phyloP scores from a whole-genome alignment of 73 alveolate species.

The Paramecium pentaurelia region DNA sequence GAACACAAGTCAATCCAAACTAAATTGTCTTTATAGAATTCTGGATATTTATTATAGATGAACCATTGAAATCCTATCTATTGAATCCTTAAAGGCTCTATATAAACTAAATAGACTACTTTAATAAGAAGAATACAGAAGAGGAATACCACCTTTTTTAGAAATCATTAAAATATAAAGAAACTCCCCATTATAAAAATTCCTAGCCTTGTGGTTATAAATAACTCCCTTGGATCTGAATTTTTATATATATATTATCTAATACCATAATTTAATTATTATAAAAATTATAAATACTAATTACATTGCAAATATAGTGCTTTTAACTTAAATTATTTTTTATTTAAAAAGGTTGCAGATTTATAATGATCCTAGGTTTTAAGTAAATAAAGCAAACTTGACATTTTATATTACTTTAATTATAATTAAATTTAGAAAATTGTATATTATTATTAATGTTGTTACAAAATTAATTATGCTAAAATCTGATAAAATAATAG shows the following conservation, averaged over 20 bases:
- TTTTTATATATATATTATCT: background rate
- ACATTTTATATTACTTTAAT: too few species aligned
- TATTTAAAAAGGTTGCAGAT: background rate
- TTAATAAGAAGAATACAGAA: slow-evolving; percentile 31
- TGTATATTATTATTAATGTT: too few species aligned
- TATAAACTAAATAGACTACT: background rate
- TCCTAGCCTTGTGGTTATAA: slow-evolving; percentile 37
- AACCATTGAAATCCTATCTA: background rate
- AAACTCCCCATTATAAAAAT: background rate
- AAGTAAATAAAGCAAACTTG: background rate
- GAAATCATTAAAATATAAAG: background rate
- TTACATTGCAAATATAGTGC: background rate
- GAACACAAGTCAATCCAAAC: background rate
- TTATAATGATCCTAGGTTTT: background rate
- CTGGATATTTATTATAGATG: slow-evolving; percentile 1
- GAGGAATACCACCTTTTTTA: background rate
- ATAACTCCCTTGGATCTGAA: background rate
- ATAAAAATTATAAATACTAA: background rate
- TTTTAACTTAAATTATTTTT: background rate
- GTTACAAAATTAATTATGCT: too few species aligned
- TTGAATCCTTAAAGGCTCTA: background rate
- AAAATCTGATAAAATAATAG: background rate
- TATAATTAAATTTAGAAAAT: background rate
- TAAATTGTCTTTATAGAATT: slow-evolving; percentile 31
- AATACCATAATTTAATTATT: background rate